Evolutionary conservation across 331 rosid genomes (phyloP).

Genomic region (Telfairia occidentalis): DNA sequence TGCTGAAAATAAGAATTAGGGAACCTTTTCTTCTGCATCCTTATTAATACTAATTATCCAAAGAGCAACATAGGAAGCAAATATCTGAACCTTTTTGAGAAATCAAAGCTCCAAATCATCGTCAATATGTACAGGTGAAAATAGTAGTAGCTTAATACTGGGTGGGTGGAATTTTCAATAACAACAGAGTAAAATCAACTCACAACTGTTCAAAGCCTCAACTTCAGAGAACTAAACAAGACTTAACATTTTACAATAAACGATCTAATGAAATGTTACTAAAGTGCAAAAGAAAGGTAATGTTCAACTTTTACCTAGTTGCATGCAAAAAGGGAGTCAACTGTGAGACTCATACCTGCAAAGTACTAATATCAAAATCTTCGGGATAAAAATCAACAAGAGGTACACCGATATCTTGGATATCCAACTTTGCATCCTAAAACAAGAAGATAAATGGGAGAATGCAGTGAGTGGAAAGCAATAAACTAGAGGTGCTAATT

Average conservation of each 20-base stretch:
- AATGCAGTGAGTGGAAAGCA: conserved; percentile 8
- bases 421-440: conserved; percentile 25
- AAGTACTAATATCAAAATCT: conserved; percentile 28
- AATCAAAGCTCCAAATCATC: neutral
- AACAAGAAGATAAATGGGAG: conserved; percentile 9
- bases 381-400: conserved; percentile 17
- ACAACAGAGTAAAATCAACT: neutral
- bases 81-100: neutral
- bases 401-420: conserved; percentile 22
- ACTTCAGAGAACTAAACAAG: neutral
- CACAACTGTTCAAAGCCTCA: conserved; percentile 1
- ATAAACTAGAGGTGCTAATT: neutral
- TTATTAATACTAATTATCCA: neutral
- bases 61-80: neutral
- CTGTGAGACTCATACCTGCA: conserved; percentile 22
- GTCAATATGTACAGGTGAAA: neutral
- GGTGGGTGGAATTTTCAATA: neutral
- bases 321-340: neutral
- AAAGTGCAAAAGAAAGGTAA: conserved; percentile 1
- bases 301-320: neutral
- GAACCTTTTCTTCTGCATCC: neutral
- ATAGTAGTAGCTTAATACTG: neutral
- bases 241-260: neutral
- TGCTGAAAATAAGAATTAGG: neutral
- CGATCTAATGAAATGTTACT: neutral